Conservation (phyloP, 345 rosid species). For the Acer saccharum region DNA sequence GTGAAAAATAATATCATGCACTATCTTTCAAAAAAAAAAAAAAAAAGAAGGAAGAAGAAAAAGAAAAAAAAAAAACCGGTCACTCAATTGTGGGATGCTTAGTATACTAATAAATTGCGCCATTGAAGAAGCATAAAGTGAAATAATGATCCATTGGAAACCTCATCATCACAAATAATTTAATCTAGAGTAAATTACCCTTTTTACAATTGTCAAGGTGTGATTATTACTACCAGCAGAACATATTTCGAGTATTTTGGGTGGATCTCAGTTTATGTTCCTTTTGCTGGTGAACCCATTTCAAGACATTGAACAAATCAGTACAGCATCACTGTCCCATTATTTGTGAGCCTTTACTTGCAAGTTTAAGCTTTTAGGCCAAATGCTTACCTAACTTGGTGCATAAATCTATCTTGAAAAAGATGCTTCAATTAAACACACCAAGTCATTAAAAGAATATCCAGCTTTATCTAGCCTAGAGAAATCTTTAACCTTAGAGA, state of each 20-base stretch:
- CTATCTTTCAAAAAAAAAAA: neutral
- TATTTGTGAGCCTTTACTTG: neutral
- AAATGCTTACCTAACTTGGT: neutral
- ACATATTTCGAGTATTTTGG: neutral
- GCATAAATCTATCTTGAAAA: neutral
- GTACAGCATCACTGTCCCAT: neutral
- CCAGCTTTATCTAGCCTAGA: neutral
- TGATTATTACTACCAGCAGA: neutral
- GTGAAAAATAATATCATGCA: neutral
- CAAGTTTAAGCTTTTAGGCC: neutral
- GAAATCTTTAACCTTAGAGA: neutral
- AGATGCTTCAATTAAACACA: neutral
- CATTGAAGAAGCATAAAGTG: neutral
- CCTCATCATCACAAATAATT: neutral
- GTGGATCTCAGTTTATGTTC: neutral
- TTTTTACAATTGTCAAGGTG: neutral
- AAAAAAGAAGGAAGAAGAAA: no score
- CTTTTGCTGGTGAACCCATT: neutral
- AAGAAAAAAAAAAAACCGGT: neutral
- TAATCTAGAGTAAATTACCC: neutral
- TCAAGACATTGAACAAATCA: neutral
- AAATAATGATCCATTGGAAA: no score
- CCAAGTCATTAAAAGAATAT: neutral
- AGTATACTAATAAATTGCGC: neutral
- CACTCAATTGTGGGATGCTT: neutral